Evolutionary conservation across 2,329 filamentous ascomycete genomes (phyloP), one percentile per base, ranked within the genome.

Genomic region (Pseudocercospora pini-densiflorae): DNA sequence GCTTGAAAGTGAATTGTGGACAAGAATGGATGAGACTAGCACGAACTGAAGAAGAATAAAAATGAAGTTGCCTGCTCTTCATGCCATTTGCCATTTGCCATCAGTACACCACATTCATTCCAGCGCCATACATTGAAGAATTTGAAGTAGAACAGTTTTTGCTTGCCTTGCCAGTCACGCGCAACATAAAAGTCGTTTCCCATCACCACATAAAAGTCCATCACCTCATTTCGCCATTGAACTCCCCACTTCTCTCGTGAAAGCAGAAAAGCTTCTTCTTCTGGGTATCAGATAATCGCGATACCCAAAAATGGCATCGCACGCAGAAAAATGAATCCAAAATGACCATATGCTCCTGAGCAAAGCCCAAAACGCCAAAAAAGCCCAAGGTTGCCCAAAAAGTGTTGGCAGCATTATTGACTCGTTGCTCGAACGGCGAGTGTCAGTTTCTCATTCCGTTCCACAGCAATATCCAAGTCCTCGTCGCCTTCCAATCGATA

Each of bases 371-470:
- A 43, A 43, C 40, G 40, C 40, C 40, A 43, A 43, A 16, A 43
- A 19, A 19, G 40, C 51, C 49, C 49, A 54, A 54, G 23, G 19
- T 54, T 7, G 2, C 27, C 16, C 51, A 27, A 24, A 33, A 23
- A 3, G 1, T 58, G 53, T 4, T 29, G 27, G 27, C 21, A 43
- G n/a, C 47, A 24, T 67, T 57, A 69, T 24, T 61, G 47, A 47
- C 62, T 62, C 19, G 70, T 63, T 29, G 70, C 76, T 59, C 76
- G 74, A 14, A 84, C 82, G 33, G 77, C 80, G 29, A 97, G 83
- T 62, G 94, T 88, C 69, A 98, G 83, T 82, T 97, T 97, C 71
- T 93, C 90, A 79, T 97, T 97, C 73, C 93, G 85, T 73, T 91
- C 87, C 69, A 97, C 83, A 2, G 94, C 94, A 70, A 87, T 85